Percentiles rank a stretch among this genome's conserved stretches.
Evolutionary conservation across 1,139 yeast genomes (phyloP).

Genomic region (Candida sp.): DNA sequence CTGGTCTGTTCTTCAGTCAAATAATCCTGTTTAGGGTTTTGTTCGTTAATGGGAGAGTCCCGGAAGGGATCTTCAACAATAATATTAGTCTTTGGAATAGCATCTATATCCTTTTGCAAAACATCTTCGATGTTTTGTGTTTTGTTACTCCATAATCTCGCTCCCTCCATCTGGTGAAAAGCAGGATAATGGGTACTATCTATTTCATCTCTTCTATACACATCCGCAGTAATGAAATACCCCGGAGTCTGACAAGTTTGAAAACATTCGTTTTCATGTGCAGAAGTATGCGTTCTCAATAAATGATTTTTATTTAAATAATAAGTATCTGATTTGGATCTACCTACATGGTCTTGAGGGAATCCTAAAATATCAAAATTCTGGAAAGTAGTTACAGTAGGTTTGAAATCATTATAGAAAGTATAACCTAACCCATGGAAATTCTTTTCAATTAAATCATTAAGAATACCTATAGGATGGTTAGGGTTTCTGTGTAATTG

Average conservation of each 20-base stretch:
- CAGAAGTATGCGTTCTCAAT: slow-evolving; percentile 92
- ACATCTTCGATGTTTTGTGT: slow-evolving; percentile 35
- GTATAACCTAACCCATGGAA: slow-evolving; percentile 72
- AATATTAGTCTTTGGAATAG: slow-evolving; percentile 64
- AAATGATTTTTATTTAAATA: slow-evolving; percentile 72
- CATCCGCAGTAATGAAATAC: slow-evolving; percentile 92
- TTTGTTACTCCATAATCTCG: slow-evolving; percentile 72
- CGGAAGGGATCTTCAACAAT: slow-evolving; percentile 74
- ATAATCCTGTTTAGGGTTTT: slow-evolving; percentile 77
- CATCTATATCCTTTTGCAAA: slow-evolving; percentile 55
- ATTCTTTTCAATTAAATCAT: slow-evolving; percentile 67
- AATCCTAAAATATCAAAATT: slow-evolving; percentile 92
- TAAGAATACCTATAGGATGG: slow-evolving; percentile 89
- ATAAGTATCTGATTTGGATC: slow-evolving; percentile 91
- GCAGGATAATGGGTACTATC: slow-evolving; percentile 97
- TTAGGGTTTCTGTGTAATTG: slow-evolving; percentile 67
- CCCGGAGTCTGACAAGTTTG: slow-evolving; percentile 69
- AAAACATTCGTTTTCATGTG: slow-evolving; percentile 91
- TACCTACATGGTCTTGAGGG: slow-evolving; percentile 90
- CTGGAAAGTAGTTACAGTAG: slow-evolving; percentile 77
- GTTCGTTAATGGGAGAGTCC: slow-evolving; percentile 43
- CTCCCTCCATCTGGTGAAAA: slow-evolving; percentile 98
- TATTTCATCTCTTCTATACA: slow-evolving; percentile 91
- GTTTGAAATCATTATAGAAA: slow-evolving; percentile 75
- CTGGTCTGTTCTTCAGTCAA: slow-evolving; percentile 70